These are phyloP conservation scores for Penicillium arizonense DNA, from an alignment of 495 filamentous ascomycete species.

Conservation along the genomic window DNA sequence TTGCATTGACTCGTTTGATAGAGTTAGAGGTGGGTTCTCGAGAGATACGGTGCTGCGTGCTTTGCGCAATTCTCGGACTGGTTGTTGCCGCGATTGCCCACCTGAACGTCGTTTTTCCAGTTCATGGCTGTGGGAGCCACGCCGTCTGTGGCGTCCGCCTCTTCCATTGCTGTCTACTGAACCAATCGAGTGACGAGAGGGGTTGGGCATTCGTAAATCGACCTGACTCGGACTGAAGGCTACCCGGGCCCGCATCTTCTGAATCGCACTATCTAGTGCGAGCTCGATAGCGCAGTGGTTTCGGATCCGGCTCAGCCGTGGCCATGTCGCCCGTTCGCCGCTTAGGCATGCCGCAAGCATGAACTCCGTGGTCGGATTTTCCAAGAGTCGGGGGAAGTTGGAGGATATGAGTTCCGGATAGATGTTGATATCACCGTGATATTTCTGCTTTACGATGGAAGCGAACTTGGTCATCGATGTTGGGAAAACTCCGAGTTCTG, in stretches of 20 bases:
- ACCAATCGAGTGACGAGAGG: conserved; percentile 14
- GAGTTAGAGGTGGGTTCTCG: conserved; percentile 20
- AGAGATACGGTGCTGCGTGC: conserved; percentile 35
- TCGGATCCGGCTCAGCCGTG: conserved; percentile 74
- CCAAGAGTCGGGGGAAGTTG: conserved; percentile 74
- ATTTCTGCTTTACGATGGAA: conserved; percentile 83
- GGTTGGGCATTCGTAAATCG: conserved; percentile 43
- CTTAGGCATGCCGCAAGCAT: conserved; percentile 72
- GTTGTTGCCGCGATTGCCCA: conserved; percentile 14
- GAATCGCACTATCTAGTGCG: conserved; percentile 79
- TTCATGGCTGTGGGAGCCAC: conserved; percentile 38
- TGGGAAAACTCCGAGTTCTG: conserved; percentile 81
- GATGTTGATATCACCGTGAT: conserved; percentile 95
- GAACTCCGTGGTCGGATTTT: conserved; percentile 87
- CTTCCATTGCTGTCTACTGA: conserved; percentile 23
- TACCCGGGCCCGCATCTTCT: conserved; percentile 69
- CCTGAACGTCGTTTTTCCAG: conserved; percentile 17
- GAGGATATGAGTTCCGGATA: conserved; percentile 73
- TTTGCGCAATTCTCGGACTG: conserved; percentile 22
- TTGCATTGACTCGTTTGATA: conserved; percentile 8
- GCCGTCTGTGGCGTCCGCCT: conserved; percentile 22
- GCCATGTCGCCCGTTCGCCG: conserved; percentile 89
- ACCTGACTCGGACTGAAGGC: conserved; percentile 76
- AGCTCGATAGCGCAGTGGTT: conserved; percentile 87
- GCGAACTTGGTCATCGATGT: conserved; percentile 75